Conservation (phyloP, 352 stramenopile genomes). For the Lagenidium giganteum region DNA sequence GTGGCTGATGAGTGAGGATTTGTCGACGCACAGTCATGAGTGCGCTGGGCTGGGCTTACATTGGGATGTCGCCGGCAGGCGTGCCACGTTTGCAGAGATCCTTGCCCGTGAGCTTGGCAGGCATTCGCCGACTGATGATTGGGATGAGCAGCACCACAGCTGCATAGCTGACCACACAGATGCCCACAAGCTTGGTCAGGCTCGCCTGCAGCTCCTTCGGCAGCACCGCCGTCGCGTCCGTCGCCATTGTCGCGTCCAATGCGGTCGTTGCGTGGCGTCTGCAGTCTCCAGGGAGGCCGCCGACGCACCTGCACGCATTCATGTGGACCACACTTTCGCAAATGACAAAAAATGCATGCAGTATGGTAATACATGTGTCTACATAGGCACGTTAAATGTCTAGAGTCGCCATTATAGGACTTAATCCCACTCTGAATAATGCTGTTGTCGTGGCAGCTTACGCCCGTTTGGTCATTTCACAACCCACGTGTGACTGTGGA, state of each 20-base stretch:
- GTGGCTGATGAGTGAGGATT: not conserved
- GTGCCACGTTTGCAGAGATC: slow-evolving; percentile 92
- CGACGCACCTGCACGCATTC: too few species aligned
- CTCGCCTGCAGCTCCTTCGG: slow-evolving; percentile 30
- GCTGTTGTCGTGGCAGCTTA: too few species aligned
- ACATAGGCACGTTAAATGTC: too few species aligned
- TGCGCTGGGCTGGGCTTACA: slow-evolving; percentile 31
- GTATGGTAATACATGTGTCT: too few species aligned
- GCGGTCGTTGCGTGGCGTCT: not conserved
- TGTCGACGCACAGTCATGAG: not conserved
- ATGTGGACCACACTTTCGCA: too few species aligned
- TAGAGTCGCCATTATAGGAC: too few species aligned
- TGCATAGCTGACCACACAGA: slow-evolving; percentile 55
- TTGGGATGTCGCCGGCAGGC: slow-evolving; percentile 77
- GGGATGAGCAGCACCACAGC: slow-evolving; percentile 64
- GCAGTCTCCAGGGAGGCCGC: not conserved
- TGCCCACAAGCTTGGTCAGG: slow-evolving; percentile 39
- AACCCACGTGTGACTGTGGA: too few species aligned
- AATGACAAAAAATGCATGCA: too few species aligned
- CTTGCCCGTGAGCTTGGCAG: slow-evolving; percentile 85
- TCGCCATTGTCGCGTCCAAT: slow-evolving; percentile 16
- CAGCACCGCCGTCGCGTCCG: slow-evolving; percentile 38
- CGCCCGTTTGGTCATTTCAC: too few species aligned
- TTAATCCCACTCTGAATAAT: too few species aligned
- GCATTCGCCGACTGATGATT: slow-evolving; percentile 47